A percentile compares a stretch with the other conserved stretches of the same genome.
phyloP scores from a whole-genome alignment of 2,329 filamentous ascomycete species.

The Pseudogymnoascus sp. region DNA sequence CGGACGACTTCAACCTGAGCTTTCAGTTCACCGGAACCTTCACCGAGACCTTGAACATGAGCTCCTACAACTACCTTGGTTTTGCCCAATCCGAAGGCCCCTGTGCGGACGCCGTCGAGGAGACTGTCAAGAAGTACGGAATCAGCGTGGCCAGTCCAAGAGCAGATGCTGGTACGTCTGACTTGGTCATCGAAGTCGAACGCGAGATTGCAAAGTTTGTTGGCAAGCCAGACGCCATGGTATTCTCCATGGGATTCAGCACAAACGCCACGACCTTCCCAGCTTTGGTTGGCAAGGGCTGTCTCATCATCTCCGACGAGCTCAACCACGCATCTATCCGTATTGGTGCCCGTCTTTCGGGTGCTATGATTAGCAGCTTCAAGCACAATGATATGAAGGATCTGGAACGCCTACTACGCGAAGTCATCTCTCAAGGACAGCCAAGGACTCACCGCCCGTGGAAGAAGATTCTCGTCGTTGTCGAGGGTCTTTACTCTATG shows the following conservation, averaged over 20 bases:
- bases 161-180: constrained; percentile 75
- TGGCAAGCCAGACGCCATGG: constrained; percentile 87
- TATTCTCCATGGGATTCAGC: constrained; percentile 98
- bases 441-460: constrained; percentile 96
- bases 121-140: constrained; percentile 75
- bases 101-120: constrained; percentile 88
- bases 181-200: constrained; percentile 84
- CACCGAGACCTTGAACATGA: constrained; percentile 96
- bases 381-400: constrained; percentile 94
- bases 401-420: constrained; percentile 76
- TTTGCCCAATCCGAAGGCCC: constrained; percentile 97
- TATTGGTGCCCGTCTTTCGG: constrained; percentile 85
- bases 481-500: constrained; percentile 98
- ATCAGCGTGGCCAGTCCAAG: constrained; percentile 75
- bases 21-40: constrained; percentile 84
- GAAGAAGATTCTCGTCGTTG: constrained; percentile 97
- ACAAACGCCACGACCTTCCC: constrained; percentile 93
- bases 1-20: constrained; percentile 82
- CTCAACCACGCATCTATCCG: constrained; percentile 97
- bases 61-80: constrained; percentile 98
- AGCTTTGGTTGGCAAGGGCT: constrained; percentile 84
- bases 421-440: constrained; percentile 92
- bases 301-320: constrained; percentile 91
- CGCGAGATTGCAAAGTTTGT: constrained; percentile 82
- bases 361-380: constrained; percentile 91